Base-by-base conservation (phyloP, 2,329 filamentous ascomycete genomes). In the Kalmusia sp. region DNA sequence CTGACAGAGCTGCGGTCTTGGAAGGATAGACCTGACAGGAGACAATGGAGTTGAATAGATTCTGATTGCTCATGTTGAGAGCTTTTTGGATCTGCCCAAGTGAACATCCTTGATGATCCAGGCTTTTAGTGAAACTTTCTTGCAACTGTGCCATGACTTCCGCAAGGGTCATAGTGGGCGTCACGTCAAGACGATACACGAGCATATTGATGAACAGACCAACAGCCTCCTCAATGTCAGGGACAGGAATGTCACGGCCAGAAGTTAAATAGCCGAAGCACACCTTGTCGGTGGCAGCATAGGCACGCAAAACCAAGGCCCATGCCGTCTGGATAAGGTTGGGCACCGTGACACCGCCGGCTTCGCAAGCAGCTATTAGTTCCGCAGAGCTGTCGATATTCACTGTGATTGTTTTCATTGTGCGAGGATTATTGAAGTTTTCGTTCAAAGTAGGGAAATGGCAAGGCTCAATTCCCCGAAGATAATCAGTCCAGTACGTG, bases 91-190 rank as follows among this genome's bases (percentile, higher is more conserved):
- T n/a, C n/a, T n/a, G n/a, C n/a, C n/a, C n/a, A n/a, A n/a, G n/a
- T n/a, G 81, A 82, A 56, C 79, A 80, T 49, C 73, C 76, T 54
- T 84, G 81, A 55, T 83, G 75, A 0, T 75, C 70, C 53, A 84
- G 35, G 77, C 76, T 30, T 72, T 65, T 17, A 80, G 71, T 19
- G 80, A 79, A 49, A 82, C 76, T 9, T 69, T 67, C 37, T n/a
- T 82, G 81, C 0, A 82, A 71, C 11, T 67, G 66, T 19, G 77
- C 75, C 0, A 81, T 67, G 1, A 77, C 63, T 12, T 79, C 73
- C 1, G 62, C 51, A 9, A 82, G 61, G n/a, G 63, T 30, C 62
- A 71, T 44, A 38, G 72, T 44, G 60, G 66, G 40, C 40, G 66
- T 48, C 64, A 80, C 57, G 49, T 71, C 61, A 3, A 83, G 68